These are phyloP conservation scores for Mucuna pruriens DNA, from an alignment of 306 rosid species.

Conservation along the genomic window DNA sequence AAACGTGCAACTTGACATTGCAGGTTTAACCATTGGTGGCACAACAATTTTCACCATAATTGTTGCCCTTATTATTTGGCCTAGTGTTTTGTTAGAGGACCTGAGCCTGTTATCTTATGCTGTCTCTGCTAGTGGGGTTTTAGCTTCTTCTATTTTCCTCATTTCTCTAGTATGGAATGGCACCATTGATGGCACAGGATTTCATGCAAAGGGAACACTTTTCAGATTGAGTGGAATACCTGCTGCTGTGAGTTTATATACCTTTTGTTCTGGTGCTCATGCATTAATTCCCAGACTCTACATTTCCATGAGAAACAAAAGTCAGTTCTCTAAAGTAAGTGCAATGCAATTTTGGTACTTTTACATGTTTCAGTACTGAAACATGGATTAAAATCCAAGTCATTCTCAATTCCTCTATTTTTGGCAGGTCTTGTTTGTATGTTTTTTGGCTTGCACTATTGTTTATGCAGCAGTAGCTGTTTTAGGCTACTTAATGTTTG, in stretches of 20 bases:
- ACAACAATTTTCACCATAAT: no score
- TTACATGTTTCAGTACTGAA: not conserved
- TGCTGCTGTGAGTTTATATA: conserved; percentile 68
- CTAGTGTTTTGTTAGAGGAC: no score
- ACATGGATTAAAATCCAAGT: not conserved
- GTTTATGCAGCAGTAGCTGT: conserved; percentile 69
- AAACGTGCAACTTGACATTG: no score
- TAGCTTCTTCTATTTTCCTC: conserved; percentile 69
- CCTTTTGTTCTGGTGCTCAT: conserved; percentile 86
- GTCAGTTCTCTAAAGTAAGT: conserved; percentile 70
- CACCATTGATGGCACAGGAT: conserved; percentile 78
- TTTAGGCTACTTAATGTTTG: conserved; percentile 72
- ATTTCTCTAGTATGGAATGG: conserved; percentile 68
- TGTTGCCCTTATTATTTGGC: no score
- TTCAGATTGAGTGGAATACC: conserved; percentile 65
- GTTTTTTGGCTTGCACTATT: conserved; percentile 61
- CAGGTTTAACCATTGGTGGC: no score
- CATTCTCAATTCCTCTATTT: not conserved
- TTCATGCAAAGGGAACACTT: conserved; percentile 57
- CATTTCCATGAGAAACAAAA: conserved; percentile 66
- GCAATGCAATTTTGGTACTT: not conserved
- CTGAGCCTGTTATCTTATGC: no score
- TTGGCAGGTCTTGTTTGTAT: conserved; percentile 59
- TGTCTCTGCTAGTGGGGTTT: conserved; percentile 81
- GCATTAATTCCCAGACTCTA: conserved; percentile 79